Evolutionary conservation across 23 red algal species (phyloP).

Genomic region (Gracilaria domingensis): DNA sequence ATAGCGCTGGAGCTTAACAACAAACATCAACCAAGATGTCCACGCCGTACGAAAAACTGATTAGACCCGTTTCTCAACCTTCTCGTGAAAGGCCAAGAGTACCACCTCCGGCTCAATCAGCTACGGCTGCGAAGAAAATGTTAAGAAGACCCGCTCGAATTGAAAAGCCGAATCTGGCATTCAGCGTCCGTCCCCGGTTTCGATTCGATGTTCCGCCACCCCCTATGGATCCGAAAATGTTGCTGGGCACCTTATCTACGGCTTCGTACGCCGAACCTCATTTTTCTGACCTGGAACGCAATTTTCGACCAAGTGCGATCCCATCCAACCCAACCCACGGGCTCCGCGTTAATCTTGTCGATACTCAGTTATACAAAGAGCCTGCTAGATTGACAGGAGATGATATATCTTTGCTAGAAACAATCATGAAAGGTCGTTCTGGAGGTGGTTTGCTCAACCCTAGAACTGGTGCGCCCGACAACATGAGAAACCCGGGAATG

Average conservation of each 20-base stretch:
- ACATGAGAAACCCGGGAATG: constrained; percentile 34
- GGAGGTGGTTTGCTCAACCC: constrained; percentile 7
- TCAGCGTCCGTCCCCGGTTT: constrained; percentile 65
- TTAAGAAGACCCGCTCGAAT: constrained; percentile 10
- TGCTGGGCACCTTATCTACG: constrained; percentile 55
- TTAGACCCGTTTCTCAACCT: constrained; percentile 19
- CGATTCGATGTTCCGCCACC: constrained; percentile 67
- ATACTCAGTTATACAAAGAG: constrained; percentile 11
- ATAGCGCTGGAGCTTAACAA: background rate
- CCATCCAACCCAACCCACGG: constrained; percentile 51
- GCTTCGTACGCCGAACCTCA: constrained; percentile 47
- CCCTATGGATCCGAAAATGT: constrained; percentile 76
- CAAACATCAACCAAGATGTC: constrained; percentile 12
- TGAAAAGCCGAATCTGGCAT: constrained; percentile 40
- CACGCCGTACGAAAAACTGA: constrained; percentile 36
- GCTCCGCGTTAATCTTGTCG: constrained; percentile 65
- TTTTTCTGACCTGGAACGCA: constrained; percentile 51
- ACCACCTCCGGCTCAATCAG: background rate
- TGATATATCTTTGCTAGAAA: constrained; percentile 47
- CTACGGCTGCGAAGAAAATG: constrained; percentile 20
- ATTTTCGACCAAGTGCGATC: constrained; percentile 49
- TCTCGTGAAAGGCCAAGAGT: background rate
- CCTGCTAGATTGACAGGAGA: constrained; percentile 37
- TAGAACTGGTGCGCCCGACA: background rate
- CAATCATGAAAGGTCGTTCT: constrained; percentile 30